phyloP scores from a whole-genome alignment of 2,329 filamentous ascomycete genomes.

The Aspergillus viridinutans region DNA sequence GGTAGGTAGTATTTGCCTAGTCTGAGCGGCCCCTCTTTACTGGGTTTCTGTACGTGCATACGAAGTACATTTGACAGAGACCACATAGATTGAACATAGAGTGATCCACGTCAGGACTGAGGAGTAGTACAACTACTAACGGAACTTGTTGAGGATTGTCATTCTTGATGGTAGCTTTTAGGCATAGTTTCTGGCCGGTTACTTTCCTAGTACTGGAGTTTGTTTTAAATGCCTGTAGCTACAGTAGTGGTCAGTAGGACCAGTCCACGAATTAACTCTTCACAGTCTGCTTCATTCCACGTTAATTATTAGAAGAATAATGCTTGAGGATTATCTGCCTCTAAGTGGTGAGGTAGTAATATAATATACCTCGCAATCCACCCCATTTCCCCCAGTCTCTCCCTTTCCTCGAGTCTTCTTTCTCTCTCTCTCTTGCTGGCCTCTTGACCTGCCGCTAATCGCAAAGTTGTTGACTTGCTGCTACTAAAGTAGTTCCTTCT shows the following conservation, averaged over 20 bases:
- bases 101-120: no score
- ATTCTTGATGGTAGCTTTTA: not conserved
- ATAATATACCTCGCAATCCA: not conserved
- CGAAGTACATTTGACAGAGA: not conserved
- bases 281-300: not conserved
- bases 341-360: not conserved
- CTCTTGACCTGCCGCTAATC: not conserved
- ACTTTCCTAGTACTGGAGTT: not conserved
- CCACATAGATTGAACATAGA: no score
- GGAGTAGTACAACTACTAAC: not conserved
- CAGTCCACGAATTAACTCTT: not conserved
- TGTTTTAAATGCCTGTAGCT: not conserved
- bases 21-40: constrained; percentile 8
- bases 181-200: not conserved
- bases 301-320: not conserved
- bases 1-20: constrained; percentile 13
- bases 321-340: no score
- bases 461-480: not conserved
- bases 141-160: not conserved
- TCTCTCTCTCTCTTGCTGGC: not conserved
- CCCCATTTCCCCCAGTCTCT: not conserved
- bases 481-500: not conserved
- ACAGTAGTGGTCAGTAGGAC: no score
- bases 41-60: constrained; percentile 3
- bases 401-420: not conserved